Conservation (phyloP, 2,329 filamentous ascomycete genomes). For the Incumbomyces delicatus region DNA sequence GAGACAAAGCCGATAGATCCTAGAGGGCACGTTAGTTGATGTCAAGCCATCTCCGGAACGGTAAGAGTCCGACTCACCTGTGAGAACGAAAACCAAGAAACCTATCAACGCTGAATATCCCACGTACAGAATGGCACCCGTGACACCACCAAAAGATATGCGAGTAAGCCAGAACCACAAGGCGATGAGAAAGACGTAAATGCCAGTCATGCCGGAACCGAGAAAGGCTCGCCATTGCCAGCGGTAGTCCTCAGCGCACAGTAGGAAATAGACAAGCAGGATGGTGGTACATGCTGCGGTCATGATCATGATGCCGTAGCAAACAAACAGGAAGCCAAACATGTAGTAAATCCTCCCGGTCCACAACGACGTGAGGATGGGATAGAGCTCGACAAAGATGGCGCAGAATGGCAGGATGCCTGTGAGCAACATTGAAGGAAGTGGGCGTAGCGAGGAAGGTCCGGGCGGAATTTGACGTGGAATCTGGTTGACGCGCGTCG, state of each 20-base stretch:
- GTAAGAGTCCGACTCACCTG: conserved; percentile 54
- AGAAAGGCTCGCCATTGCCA: conserved; percentile 98
- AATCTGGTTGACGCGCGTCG: conserved; percentile 94
- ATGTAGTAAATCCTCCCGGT: conserved; percentile 99
- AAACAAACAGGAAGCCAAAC: conserved; percentile 98
- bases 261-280: conserved; percentile 88
- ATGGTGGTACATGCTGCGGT: conserved; percentile 88
- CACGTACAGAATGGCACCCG: conserved; percentile 81
- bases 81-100: conserved; percentile 85
- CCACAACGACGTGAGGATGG: conserved; percentile 99
- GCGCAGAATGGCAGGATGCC: conserved; percentile 90
- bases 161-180: conserved; percentile 85
- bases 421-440: conserved; percentile 85
- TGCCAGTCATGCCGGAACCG: conserved; percentile 79
- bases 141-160: conserved; percentile 72
- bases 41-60: conserved; percentile 10
- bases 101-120: conserved; percentile 86
- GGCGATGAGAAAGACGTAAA: conserved; percentile 86
- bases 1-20: conserved; percentile 93
- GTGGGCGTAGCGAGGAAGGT: conserved; percentile 69
- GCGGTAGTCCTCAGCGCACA: conserved; percentile 94
- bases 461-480: conserved; percentile 87
- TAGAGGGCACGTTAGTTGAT: conserved; percentile 29
- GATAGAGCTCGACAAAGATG: conserved; percentile 97
- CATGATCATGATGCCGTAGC: conserved; percentile 94